phyloP scores from a whole-genome alignment of 805 yeast genomes.

The Zygosaccharomyces bisporus region DNA sequence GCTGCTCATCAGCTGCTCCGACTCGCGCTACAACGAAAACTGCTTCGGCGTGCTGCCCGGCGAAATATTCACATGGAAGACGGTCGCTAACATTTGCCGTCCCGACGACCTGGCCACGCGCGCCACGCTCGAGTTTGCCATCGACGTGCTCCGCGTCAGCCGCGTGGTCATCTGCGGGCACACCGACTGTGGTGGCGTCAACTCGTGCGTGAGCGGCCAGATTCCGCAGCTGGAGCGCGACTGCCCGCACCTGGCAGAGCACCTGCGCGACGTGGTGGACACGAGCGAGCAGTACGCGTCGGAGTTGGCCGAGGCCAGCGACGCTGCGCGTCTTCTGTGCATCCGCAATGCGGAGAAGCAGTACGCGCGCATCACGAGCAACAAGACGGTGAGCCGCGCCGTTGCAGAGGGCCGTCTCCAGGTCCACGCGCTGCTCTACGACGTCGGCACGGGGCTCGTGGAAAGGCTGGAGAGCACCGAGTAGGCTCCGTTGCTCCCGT shows the following conservation, averaged over 20 bases:
- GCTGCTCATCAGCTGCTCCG: constrained; percentile 91
- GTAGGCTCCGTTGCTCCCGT: no score
- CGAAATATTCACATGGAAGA: constrained; percentile 83
- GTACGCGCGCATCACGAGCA: constrained; percentile 56
- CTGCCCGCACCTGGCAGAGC: constrained; percentile 33
- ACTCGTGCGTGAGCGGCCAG: constrained; percentile 68
- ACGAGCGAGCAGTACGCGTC: constrained; percentile 58
- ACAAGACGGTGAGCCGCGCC: constrained; percentile 60
- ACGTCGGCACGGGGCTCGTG: constrained; percentile 71
- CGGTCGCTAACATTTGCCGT: constrained; percentile 76
- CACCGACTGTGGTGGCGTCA: constrained; percentile 90
- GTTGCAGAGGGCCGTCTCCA: constrained; percentile 58
- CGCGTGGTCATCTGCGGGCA: constrained; percentile 90
- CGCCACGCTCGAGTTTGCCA: constrained; percentile 83
- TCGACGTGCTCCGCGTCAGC: constrained; percentile 74
- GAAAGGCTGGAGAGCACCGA: constrained; percentile 25
- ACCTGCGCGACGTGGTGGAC: constrained; percentile 63
- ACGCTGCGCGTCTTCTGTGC: constrained; percentile 42
- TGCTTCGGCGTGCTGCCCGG: constrained; percentile 81
- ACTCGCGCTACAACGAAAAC: constrained; percentile 81
- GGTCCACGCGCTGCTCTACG: constrained; percentile 80
- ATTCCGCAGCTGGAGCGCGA: constrained; percentile 32
- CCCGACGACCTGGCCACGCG: constrained; percentile 65
- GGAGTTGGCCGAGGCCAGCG: constrained; percentile 45
- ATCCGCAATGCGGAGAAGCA: constrained; percentile 76